A percentile compares a stretch with the other conserved stretches of the same genome.
phyloP scores from a whole-genome alignment of 192 early-diverging fungal genomes.

The Dimargaris xerosporica region DNA sequence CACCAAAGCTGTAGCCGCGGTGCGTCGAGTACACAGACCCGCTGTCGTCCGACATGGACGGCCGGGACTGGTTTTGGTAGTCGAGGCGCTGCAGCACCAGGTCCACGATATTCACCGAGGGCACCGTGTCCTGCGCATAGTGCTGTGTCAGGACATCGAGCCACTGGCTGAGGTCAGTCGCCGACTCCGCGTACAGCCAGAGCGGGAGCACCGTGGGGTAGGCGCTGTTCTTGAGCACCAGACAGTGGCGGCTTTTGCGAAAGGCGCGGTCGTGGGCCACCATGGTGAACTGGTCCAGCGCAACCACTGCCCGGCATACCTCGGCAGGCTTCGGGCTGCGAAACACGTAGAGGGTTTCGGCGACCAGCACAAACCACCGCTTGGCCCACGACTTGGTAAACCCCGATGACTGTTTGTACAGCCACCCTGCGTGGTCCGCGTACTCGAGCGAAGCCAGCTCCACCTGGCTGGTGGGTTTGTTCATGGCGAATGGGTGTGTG shows the following conservation, averaged over 20 bases:
- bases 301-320: neutral
- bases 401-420: slow-evolving; percentile 1
- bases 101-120: slow-evolving; percentile 4
- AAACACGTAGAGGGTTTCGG: neutral
- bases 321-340: slow-evolving; percentile 1
- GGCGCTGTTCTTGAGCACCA: neutral
- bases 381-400: slow-evolving; percentile 4
- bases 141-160: neutral
- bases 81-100: slow-evolving; percentile 4
- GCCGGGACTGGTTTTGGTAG: slow-evolving; percentile 1
- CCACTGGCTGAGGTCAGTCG: neutral
- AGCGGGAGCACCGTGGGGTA: neutral
- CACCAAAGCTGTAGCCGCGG: neutral
- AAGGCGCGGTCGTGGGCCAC: neutral
- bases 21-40: neutral
- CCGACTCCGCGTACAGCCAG: neutral
- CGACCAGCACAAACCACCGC: slow-evolving; percentile 6
- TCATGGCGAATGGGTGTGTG: neutral
- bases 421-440: neutral
- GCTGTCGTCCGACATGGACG: neutral
- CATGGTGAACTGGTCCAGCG: neutral
- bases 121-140: neutral
- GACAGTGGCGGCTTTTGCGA: neutral
- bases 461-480: neutral
- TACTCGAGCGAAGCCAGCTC: neutral